phyloP scores from a whole-genome alignment of 306 rosid species.

The Trifolium subterraneum region DNA sequence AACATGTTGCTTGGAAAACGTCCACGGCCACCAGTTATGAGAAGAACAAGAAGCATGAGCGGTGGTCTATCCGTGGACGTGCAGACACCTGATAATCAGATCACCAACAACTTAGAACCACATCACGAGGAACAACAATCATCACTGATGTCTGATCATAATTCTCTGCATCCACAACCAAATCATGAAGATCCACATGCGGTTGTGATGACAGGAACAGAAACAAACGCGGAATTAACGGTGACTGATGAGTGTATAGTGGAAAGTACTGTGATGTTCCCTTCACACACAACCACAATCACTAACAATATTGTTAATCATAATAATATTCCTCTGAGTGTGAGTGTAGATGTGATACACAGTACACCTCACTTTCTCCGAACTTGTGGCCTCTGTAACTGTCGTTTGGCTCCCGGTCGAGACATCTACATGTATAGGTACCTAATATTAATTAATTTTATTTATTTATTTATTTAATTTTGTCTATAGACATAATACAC shows the following conservation, averaged over 20 bases:
- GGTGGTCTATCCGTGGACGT: constrained; percentile 60
- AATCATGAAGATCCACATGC: constrained; percentile 5
- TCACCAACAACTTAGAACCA: constrained; percentile 33
- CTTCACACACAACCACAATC: constrained; percentile 50
- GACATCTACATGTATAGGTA: constrained; percentile 96
- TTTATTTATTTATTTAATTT: too few relatives aligned
- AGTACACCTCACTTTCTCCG: constrained; percentile 67
- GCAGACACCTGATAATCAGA: neutral
- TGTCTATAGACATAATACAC: too few relatives aligned
- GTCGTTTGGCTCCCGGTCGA: constrained; percentile 64
- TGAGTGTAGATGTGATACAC: constrained; percentile 19
- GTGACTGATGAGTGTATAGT: neutral
- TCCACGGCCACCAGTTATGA: constrained; percentile 52
- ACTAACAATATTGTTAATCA: constrained; percentile 3
- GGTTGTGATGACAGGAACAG: neutral
- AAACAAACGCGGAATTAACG: neutral
- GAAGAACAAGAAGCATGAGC: constrained; percentile 74
- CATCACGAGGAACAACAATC: constrained; percentile 21
- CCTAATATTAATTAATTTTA: neutral
- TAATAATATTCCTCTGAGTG: neutral
- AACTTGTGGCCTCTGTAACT: constrained; percentile 69
- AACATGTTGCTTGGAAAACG: constrained; percentile 79
- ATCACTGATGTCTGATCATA: constrained; percentile 3
- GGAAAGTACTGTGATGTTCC: constrained; percentile 8
- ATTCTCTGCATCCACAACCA: neutral